phyloP scores from a whole-genome alignment of 495 filamentous ascomycete genomes.

The Achaetomiella virescens region DNA sequence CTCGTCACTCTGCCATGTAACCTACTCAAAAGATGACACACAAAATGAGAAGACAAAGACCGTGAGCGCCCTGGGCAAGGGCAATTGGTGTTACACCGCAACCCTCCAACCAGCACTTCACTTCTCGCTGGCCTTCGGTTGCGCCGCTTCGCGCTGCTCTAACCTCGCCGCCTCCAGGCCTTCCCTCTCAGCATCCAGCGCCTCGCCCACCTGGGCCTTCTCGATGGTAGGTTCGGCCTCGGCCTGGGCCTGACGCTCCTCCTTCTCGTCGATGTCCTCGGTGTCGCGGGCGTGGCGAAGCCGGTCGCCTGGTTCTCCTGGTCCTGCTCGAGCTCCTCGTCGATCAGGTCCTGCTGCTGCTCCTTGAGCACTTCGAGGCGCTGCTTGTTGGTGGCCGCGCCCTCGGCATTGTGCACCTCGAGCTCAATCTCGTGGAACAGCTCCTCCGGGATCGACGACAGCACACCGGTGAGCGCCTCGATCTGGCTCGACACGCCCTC shows the following conservation, averaged over 20 bases:
- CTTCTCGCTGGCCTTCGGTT: conserved; percentile 14
- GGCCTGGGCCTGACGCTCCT: conserved; percentile 41
- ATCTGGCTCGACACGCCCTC: conserved; percentile 83
- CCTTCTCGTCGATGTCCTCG: conserved; percentile 70
- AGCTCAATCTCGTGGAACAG: conserved; percentile 99
- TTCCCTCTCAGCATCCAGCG: conserved; percentile 40
- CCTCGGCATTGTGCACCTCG: conserved; percentile 94
- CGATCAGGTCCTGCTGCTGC: conserved; percentile 96
- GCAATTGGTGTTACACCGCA: not conserved
- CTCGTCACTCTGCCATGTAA: conserved; percentile 2
- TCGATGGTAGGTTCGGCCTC: conserved; percentile 30
- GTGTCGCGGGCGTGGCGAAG: conserved; percentile 75
- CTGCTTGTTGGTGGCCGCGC: conserved; percentile 97
- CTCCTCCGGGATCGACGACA: conserved; percentile 93
- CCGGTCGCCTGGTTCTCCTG: conserved; percentile 60
- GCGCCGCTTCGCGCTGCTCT: conserved; percentile 12
- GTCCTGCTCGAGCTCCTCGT: conserved; percentile 92
- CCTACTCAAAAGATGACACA: conserved; percentile 5
- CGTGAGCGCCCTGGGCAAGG: not conserved
- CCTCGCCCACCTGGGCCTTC: conserved; percentile 38
- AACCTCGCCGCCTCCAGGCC: conserved; percentile 17
- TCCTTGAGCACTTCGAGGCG: conserved; percentile 98
- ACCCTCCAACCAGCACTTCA: not conserved
- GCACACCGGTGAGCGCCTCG: conserved; percentile 83
- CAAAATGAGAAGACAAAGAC: conserved; percentile 5